Evolutionary conservation across 257 asterid genomes (phyloP), one percentile per base, ranked within the genome.

Genomic region (Prunella vulgaris): DNA sequence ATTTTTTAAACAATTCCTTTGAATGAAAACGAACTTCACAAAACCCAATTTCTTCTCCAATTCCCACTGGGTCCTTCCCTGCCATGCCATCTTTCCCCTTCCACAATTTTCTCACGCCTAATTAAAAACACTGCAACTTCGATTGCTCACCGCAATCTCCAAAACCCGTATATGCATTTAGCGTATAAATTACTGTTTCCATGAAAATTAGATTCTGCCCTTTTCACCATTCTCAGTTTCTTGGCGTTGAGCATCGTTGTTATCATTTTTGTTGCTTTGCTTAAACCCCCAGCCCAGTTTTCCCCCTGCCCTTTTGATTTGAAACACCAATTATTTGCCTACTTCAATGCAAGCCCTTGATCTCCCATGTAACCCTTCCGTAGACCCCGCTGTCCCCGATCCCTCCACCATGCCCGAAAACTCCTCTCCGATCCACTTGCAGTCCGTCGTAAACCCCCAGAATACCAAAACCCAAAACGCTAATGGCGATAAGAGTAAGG

Each of bases 341-440:
- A 28, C 77, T 53, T 77, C 75, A 79, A 74, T 79, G 84, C 84
- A 79, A 79, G 78, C 80, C 79, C 82, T 71, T 65, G 87, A 83
- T 83, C 81, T 72, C 71, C 79, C 76, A 68, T 70, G 83, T 77
- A 75, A 71, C 78, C 66, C 77, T 69, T 32, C 79, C 30, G 7
- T 74, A 32, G 74, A 74, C 77, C 70, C 76, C 71, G 64, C 80
- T 4, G 75, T 66, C 18, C 65, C 72, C 79, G 84, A 83, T 80
- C 74, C 81, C 78, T 49, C 83, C 60, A 58, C 78, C 77, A 74
- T 82, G 84, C 64, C 84, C 32, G 86, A 28, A 27, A 67, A 80
- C 72, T 78, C 86, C n/a, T 83, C 91, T 13, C 88, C 92, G 95
- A 91, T 88, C 95, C 85, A 73, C 71, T 69, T 80, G 66, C 83